Conservation (phyloP, 805 yeast genomes). For the Ogataea nonfermentans region DNA sequence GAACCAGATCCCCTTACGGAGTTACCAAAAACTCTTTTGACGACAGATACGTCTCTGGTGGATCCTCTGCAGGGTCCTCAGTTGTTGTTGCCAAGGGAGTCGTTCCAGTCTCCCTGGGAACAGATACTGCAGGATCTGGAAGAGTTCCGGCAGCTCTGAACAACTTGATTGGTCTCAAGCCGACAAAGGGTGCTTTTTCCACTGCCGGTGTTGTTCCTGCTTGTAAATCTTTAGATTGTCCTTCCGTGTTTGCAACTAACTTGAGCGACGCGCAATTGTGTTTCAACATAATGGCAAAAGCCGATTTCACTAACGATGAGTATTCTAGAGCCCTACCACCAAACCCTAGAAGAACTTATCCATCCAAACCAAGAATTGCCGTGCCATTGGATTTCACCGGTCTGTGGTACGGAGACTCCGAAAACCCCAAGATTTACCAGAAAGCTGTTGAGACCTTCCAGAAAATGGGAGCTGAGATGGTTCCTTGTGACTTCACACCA, state of each 20-base stretch:
- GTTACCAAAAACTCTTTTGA: slow-evolving; percentile 78
- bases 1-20: slow-evolving; percentile 94
- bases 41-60: slow-evolving; percentile 82
- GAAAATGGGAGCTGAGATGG: slow-evolving; percentile 54
- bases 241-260: slow-evolving; percentile 77
- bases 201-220: slow-evolving; percentile 96
- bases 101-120: slow-evolving; percentile 87
- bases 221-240: slow-evolving; percentile 91
- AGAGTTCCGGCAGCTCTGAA: slow-evolving; percentile 96
- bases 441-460: slow-evolving; percentile 57
- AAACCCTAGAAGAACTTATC: slow-evolving; percentile 60
- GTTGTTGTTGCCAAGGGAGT: slow-evolving; percentile 85
- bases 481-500: slow-evolving; percentile 68
- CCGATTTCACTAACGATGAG: slow-evolving; percentile 67
- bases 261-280: slow-evolving; percentile 80
- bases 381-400: slow-evolving; percentile 64
- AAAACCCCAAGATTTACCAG: slow-evolving; percentile 68
- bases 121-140: slow-evolving; percentile 98
- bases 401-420: slow-evolving; percentile 74
- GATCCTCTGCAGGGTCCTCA: slow-evolving; percentile 96
- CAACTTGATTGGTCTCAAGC: slow-evolving; percentile 89
- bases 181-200: slow-evolving; percentile 85
- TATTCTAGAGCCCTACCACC: slow-evolving; percentile 76
- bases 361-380: slow-evolving; percentile 63
- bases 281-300: slow-evolving; percentile 67